These are phyloP conservation scores for Albifimbria verrucaria DNA, from an alignment of 2,329 filamentous ascomycete genomes.

Conservation along the genomic window DNA sequence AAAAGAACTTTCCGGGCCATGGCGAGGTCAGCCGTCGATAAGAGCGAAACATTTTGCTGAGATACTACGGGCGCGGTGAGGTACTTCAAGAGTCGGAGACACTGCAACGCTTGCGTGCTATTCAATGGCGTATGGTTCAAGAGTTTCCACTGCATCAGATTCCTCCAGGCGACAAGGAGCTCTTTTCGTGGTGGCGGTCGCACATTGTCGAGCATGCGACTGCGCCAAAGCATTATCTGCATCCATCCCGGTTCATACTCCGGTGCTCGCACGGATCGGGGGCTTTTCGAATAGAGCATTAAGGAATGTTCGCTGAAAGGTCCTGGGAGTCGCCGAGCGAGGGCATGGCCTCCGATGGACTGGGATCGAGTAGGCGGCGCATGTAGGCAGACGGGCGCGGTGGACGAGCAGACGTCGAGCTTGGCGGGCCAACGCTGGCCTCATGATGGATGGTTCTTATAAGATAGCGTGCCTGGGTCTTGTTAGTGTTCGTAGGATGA, in stretches of 20 bases:
- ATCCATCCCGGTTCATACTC: slow-evolving; percentile 69
- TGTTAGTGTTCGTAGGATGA: slow-evolving; percentile 11
- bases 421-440: slow-evolving; percentile 42
- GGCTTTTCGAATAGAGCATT: slow-evolving; percentile 56
- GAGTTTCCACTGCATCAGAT: slow-evolving; percentile 59
- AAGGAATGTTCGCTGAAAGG: slow-evolving; percentile 50
- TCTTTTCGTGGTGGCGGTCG: slow-evolving; percentile 63
- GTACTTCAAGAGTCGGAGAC: slow-evolving; percentile 57
- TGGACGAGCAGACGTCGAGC: slow-evolving; percentile 36
- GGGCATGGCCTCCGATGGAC: slow-evolving; percentile 22
- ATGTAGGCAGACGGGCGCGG: slow-evolving; percentile 29
- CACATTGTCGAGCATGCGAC: slow-evolving; percentile 58
- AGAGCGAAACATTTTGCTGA: slow-evolving; percentile 24
- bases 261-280: slow-evolving; percentile 58
- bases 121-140: slow-evolving; percentile 50
- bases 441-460: slow-evolving; percentile 35
- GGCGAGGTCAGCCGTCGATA: slow-evolving; percentile 39
- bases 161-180: slow-evolving; percentile 60
- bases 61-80: slow-evolving; percentile 32
- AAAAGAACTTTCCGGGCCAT: slow-evolving; percentile 43
- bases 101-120: slow-evolving; percentile 60
- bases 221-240: slow-evolving; percentile 65
- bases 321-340: slow-evolving; percentile 17
- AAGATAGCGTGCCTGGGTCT: slow-evolving; percentile 14
- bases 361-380: slow-evolving; percentile 26